phyloP scores from a whole-genome alignment of 345 rosid genomes.

The Citrus inodora region DNA sequence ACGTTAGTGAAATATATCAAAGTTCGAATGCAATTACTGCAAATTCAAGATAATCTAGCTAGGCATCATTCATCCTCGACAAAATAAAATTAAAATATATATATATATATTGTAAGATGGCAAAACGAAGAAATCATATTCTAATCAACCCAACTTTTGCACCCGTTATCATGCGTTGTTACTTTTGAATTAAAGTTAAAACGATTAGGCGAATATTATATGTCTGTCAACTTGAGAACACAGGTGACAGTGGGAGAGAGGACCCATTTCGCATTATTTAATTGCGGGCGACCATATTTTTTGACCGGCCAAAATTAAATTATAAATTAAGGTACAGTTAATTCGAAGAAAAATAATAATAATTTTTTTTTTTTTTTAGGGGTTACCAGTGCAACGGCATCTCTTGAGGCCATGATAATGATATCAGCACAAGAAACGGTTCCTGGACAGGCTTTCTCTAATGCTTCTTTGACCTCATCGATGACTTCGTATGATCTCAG shows the following conservation, averaged over 20 bases:
- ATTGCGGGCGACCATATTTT: conserved; percentile 10
- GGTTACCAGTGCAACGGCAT: conserved; percentile 77
- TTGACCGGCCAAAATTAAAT: background rate
- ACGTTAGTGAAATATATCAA: too few relatives aligned
- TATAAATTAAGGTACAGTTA: background rate
- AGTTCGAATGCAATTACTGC: too few relatives aligned
- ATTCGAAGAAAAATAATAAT: too few relatives aligned
- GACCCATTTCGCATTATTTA: conserved; percentile 20
- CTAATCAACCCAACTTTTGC: background rate
- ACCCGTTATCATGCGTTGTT: background rate
- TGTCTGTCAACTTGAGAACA: background rate
- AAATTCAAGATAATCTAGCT: too few relatives aligned
- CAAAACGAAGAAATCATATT: too few relatives aligned
- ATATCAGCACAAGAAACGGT: conserved; percentile 88
- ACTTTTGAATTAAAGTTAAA: background rate
- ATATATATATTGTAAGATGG: too few relatives aligned
- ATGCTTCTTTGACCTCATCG: conserved; percentile 64
- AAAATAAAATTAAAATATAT: too few relatives aligned
- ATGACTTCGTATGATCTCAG: conserved; percentile 72
- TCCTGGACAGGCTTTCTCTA: conserved; percentile 76
- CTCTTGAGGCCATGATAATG: conserved; percentile 86
- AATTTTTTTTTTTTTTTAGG: background rate
- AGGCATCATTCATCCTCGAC: background rate
- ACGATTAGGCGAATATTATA: background rate
- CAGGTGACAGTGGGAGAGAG: conserved; percentile 10